phyloP scores from a whole-genome alignment of 305 asterid genomes.

The Ilex paraguariensis region DNA sequence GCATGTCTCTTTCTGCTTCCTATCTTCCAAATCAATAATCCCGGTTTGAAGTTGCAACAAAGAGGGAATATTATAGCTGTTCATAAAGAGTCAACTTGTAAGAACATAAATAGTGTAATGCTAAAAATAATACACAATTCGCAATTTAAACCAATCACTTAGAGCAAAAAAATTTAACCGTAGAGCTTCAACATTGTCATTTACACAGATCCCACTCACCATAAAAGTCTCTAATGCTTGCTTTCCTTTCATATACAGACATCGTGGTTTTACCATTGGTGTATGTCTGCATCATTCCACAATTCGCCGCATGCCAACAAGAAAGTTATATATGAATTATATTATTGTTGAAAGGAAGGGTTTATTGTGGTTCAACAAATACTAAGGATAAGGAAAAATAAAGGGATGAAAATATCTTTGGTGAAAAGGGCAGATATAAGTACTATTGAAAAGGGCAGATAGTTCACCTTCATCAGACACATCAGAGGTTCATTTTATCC shows the following conservation, averaged over 20 bases:
- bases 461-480: no score
- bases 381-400: no score
- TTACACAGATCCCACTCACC: slow-evolving; percentile 14
- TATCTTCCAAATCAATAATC: slow-evolving; percentile 29
- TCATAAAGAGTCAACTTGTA: not conserved
- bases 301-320: no score
- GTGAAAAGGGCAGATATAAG: not conserved
- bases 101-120: not conserved
- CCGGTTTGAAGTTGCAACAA: slow-evolving; percentile 34
- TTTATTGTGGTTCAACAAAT: no score
- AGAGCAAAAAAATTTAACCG: not conserved
- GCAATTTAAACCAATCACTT: not conserved
- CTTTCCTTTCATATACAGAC: slow-evolving; percentile 25
- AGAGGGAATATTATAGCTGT: slow-evolving; percentile 29
- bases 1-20: slow-evolving; percentile 28
- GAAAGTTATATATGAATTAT: no score
- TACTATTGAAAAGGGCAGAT: no score
- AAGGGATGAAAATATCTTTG: no score
- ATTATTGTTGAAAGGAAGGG: no score
- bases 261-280: slow-evolving; percentile 27
- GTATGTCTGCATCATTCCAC: slow-evolving; percentile 18
- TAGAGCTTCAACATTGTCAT: not conserved
- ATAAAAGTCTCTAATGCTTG: slow-evolving; percentile 29
- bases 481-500: no score
- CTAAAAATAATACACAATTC: not conserved